phyloP scores from a whole-genome alignment of 2,329 filamentous ascomycete genomes.

The Penicillium sp. region DNA sequence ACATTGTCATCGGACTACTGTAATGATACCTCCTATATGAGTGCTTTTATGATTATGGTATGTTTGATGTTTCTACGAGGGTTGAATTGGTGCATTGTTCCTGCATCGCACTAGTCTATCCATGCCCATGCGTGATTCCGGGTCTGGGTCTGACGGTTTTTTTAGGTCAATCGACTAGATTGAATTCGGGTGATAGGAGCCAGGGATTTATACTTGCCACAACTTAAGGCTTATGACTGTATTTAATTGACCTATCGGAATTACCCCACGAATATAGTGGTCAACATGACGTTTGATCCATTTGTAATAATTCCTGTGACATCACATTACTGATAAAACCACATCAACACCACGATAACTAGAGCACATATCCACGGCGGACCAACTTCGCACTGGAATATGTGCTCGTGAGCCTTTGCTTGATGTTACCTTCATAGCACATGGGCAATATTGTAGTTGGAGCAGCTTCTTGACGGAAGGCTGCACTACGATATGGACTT shows the following conservation, averaged over 20 bases:
- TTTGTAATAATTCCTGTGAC: too few relatives aligned
- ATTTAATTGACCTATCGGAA: neutral
- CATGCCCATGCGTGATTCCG: neutral
- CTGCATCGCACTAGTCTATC: neutral
- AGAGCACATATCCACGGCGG: too few relatives aligned
- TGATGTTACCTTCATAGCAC: too few relatives aligned
- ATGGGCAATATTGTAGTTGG: too few relatives aligned
- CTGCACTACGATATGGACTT: too few relatives aligned
- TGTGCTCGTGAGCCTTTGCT: too few relatives aligned
- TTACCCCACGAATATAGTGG: neutral
- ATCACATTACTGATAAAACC: too few relatives aligned
- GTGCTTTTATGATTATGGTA: neutral
- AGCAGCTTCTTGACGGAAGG: too few relatives aligned
- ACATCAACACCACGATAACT: too few relatives aligned
- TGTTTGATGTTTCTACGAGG: neutral
- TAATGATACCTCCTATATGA: neutral
- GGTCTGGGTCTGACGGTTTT: neutral
- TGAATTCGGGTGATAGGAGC: neutral
- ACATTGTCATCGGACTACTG: conserved; percentile 5
- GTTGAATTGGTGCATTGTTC: neutral
- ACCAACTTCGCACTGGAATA: too few relatives aligned
- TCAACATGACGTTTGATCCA: neutral
- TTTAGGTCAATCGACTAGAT: neutral
- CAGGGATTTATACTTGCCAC: neutral
- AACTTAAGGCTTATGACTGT: neutral